Conservation (phyloP, 768 basidiomycete genomes). For the Roridomyces roridus region DNA sequence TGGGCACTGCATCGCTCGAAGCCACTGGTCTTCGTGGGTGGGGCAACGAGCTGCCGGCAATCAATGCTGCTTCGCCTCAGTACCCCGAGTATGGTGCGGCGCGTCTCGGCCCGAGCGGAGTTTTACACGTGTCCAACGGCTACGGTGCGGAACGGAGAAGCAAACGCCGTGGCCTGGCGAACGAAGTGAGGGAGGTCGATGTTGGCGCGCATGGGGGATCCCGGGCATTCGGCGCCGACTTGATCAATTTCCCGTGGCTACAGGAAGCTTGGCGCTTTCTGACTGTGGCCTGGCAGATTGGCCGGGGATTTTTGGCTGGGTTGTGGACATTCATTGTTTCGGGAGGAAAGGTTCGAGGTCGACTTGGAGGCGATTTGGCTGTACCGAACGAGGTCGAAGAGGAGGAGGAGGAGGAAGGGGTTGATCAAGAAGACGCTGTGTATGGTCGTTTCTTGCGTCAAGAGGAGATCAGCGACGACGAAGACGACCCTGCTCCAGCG, state of each 20-base stretch:
- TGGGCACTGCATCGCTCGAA: slow-evolving; percentile 79
- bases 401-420: slow-evolving; percentile 10
- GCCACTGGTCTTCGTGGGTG: slow-evolving; percentile 74
- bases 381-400: not conserved
- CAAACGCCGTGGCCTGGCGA: slow-evolving; percentile 48
- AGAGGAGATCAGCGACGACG: slow-evolving; percentile 26
- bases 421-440: slow-evolving; percentile 5
- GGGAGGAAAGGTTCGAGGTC: slow-evolving; percentile 10
- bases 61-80: slow-evolving; percentile 34
- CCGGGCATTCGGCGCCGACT: slow-evolving; percentile 43
- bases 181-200: slow-evolving; percentile 56
- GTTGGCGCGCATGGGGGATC: slow-evolving; percentile 45
- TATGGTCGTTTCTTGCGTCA: slow-evolving; percentile 24
- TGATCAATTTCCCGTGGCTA: slow-evolving; percentile 36
- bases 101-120: slow-evolving; percentile 47
- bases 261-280: slow-evolving; percentile 33
- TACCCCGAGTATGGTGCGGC: slow-evolving; percentile 38
- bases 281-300: slow-evolving; percentile 18
- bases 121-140: slow-evolving; percentile 31
- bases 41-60: slow-evolving; percentile 73
- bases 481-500: slow-evolving; percentile 8
- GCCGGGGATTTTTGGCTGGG: slow-evolving; percentile 1
- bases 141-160: slow-evolving; percentile 19
- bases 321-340: slow-evolving; percentile 10
- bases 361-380: not conserved